Conservation (phyloP, 768 basidiomycete species). For the Pleurotus djamor region DNA sequence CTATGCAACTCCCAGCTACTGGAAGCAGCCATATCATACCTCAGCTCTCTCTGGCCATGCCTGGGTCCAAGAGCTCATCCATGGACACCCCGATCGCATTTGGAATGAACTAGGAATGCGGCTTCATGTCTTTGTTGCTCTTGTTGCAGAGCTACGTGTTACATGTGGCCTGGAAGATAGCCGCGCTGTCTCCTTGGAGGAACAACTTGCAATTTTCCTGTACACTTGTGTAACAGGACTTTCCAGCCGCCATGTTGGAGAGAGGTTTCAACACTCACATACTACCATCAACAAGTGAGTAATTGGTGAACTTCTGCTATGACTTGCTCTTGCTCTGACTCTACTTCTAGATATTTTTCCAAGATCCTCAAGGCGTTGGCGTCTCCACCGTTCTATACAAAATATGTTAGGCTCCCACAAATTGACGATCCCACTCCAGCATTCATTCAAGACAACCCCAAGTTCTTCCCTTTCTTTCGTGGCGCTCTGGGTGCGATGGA, state of each 20-base stretch:
- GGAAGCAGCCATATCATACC: slow-evolving; percentile 4
- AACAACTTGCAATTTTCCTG: slow-evolving; percentile 25
- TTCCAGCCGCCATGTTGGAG: slow-evolving; percentile 20
- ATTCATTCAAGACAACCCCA: slow-evolving; percentile 19
- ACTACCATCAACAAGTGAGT: slow-evolving; percentile 18
- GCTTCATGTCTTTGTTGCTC: slow-evolving; percentile 6
- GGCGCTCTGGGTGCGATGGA: slow-evolving; percentile 30
- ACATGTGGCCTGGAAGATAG: neutral
- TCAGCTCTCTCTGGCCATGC: slow-evolving; percentile 12
- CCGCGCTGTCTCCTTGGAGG: slow-evolving; percentile 12
- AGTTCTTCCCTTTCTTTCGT: slow-evolving; percentile 28
- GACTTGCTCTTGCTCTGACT: neutral
- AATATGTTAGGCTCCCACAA: slow-evolving; percentile 16
- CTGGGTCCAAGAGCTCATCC: slow-evolving; percentile 11
- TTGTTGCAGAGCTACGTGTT: neutral
- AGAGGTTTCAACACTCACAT: slow-evolving; percentile 24
- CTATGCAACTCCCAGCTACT: neutral
- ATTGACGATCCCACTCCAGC: slow-evolving; percentile 12
- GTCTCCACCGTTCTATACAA: slow-evolving; percentile 13
- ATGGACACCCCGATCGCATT: slow-evolving; percentile 12
- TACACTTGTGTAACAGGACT: slow-evolving; percentile 23
- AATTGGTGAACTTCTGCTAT: neutral
- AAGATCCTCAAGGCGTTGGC: slow-evolving; percentile 9
- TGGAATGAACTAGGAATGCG: slow-evolving; percentile 8
- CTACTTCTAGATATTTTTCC: slow-evolving; percentile 11